phyloP scores from a whole-genome alignment of 1,139 yeast species.

The Geotrichum phurueaensis region DNA sequence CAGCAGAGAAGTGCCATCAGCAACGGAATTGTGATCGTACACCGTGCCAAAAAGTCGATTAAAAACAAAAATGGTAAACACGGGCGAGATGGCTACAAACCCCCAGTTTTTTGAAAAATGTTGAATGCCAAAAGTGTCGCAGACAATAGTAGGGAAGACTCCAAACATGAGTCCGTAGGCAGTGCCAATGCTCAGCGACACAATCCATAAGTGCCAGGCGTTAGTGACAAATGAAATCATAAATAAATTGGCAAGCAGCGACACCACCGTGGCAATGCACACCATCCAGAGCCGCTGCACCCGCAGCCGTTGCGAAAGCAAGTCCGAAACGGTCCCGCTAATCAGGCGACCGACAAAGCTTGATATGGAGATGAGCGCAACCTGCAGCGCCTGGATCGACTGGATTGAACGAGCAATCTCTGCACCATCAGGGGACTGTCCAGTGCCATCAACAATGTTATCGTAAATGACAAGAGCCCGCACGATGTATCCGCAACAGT shows the following conservation, averaged over 20 bases:
- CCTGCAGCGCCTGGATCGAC: conserved; percentile 61
- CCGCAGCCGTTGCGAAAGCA: conserved; percentile 45
- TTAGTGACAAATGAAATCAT: conserved; percentile 27
- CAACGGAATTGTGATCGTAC: conserved; percentile 31
- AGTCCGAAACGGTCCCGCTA: conserved; percentile 60
- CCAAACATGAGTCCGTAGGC: conserved; percentile 75
- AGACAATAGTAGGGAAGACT: conserved; percentile 66
- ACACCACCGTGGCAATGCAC: conserved; percentile 42
- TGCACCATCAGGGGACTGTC: conserved; percentile 16
- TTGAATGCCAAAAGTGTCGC: conserved; percentile 64
- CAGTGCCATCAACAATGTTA: conserved; percentile 6
- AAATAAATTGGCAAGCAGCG: conserved; percentile 32
- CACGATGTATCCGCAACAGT: conserved; percentile 60
- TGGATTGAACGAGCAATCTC: conserved; percentile 26
- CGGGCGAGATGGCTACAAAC: conserved; percentile 39
- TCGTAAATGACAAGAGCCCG: conserved; percentile 41
- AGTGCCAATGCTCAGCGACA: conserved; percentile 56
- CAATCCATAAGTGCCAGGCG: conserved; percentile 39
- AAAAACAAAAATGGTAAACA: conserved; percentile 32
- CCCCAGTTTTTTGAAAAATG: conserved; percentile 80
- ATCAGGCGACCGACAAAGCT: conserved; percentile 60
- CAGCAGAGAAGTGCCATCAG: neutral
- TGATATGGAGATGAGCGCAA: conserved; percentile 56
- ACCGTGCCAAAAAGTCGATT: conserved; percentile 34
- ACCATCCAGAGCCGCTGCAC: conserved; percentile 67